These are phyloP conservation scores for Xylaria sp. DNA, from an alignment of 2,329 filamentous ascomycete species.

Conservation along the genomic window DNA sequence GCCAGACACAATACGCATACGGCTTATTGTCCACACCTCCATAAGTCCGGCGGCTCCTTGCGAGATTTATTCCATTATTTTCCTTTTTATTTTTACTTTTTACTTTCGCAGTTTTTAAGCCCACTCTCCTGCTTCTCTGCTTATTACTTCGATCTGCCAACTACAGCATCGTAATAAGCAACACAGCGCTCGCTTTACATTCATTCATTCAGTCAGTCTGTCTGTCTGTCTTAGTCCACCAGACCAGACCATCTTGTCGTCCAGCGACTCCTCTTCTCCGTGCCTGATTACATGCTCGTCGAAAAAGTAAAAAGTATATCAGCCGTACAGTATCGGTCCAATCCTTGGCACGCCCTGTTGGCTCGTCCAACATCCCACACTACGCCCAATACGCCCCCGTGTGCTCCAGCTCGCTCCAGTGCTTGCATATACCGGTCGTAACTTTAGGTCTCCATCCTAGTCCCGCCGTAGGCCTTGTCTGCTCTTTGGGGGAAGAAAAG, in stretches of 20 bases:
- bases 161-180: constrained; percentile 2
- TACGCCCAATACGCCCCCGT: constrained; percentile 12
- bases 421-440: constrained; percentile 19
- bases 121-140: background rate
- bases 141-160: too few species aligned
- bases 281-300: background rate
- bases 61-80: background rate
- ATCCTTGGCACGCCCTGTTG: constrained; percentile 13
- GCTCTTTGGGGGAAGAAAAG: background rate
- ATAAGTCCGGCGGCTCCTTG: background rate
- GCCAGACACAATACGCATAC: constrained; percentile 1
- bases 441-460: background rate
- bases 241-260: background rate
- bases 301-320: too few species aligned
- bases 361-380: constrained; percentile 19
- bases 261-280: too few species aligned
- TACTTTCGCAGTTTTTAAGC: background rate
- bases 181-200: background rate
- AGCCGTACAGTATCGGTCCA: background rate
- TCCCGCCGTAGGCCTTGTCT: background rate
- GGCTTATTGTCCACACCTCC: constrained; percentile 8
- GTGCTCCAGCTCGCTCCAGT: constrained; percentile 16
- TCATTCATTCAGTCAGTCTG: background rate
- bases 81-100: background rate
- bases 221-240: background rate